phyloP scores from a whole-genome alignment of 1,139 yeast species.

The Wickerhamomyces sp. region DNA sequence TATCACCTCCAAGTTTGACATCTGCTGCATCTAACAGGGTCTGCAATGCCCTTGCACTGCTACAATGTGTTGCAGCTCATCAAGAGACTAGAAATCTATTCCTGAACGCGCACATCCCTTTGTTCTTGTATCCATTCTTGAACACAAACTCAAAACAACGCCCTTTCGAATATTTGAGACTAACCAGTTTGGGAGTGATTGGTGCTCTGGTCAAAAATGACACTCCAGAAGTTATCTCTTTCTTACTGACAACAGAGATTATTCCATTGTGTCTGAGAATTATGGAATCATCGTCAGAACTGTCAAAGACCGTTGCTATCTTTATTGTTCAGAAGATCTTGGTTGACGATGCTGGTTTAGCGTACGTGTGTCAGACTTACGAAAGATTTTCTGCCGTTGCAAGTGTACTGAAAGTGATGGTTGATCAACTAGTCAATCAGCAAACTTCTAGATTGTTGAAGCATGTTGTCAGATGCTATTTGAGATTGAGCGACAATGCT shows the following conservation, averaged over 20 bases:
- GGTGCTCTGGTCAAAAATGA: slow-evolving; percentile 97
- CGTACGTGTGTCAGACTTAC: slow-evolving; percentile 89
- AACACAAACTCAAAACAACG: slow-evolving; percentile 89
- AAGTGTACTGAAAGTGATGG: slow-evolving; percentile 83
- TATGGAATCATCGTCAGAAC: slow-evolving; percentile 93
- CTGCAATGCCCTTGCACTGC: slow-evolving; percentile 88
- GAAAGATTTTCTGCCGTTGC: slow-evolving; percentile 95
- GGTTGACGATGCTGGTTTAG: slow-evolving; percentile 85
- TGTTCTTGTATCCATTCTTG: slow-evolving; percentile 87
- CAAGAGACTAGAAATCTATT: slow-evolving; percentile 82
- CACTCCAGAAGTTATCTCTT: slow-evolving; percentile 90
- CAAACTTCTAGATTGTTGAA: slow-evolving; percentile 80
- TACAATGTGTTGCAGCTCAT: slow-evolving; percentile 96
- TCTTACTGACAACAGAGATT: slow-evolving; percentile 86
- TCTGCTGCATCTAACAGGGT: slow-evolving; percentile 90
- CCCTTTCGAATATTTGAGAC: slow-evolving; percentile 86
- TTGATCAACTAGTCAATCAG: slow-evolving; percentile 67
- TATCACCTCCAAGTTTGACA: slow-evolving; percentile 82
- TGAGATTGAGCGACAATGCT: slow-evolving; percentile 82
- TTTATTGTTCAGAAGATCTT: slow-evolving; percentile 90
- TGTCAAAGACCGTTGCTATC: slow-evolving; percentile 93
- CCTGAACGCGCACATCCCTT: slow-evolving; percentile 84
- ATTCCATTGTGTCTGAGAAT: slow-evolving; percentile 91
- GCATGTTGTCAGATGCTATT: slow-evolving; percentile 91
- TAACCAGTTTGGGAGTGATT: slow-evolving; percentile 91